Percentiles rank a stretch among this genome's conserved stretches.
These are phyloP conservation scores for Kentomonas sorsogonicus DNA, from an alignment of 208 protist genomes.

Conservation along the genomic window DNA sequence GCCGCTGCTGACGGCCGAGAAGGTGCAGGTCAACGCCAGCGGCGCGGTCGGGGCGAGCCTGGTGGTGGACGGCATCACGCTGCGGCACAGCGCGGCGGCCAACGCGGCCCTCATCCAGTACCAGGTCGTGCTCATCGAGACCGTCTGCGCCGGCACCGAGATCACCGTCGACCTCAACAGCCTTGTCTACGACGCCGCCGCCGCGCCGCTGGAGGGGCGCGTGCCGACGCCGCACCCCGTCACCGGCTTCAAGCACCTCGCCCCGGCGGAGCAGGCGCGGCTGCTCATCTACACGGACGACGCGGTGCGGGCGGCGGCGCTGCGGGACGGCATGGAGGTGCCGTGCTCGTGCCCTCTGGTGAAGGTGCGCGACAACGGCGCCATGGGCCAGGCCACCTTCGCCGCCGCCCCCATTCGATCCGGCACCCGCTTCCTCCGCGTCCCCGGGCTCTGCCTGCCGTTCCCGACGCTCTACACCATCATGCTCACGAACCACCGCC, in stretches of 20 bases:
- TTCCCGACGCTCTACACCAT: constrained; percentile 71
- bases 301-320: constrained; percentile 38
- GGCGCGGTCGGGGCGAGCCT: constrained; percentile 11
- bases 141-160: constrained; percentile 48
- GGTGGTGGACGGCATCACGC: constrained; percentile 45
- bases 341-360: constrained; percentile 41
- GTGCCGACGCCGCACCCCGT: too few species aligned
- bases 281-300: constrained; percentile 44
- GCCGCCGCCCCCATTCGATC: constrained; percentile 37
- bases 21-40: constrained; percentile 22
- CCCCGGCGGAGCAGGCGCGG: constrained; percentile 19
- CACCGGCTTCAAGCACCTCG: constrained; percentile 42
- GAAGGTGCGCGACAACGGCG: constrained; percentile 39
- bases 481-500: constrained; percentile 45
- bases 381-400: constrained; percentile 59
- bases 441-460: constrained; percentile 57
- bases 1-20: constrained; percentile 31
- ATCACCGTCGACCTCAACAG: constrained; percentile 71
- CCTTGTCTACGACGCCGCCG: constrained; percentile 32
- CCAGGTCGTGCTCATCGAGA: constrained; percentile 43
- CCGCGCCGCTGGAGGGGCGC: too few species aligned
- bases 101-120: constrained; percentile 55
- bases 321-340: constrained; percentile 39
- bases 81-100: constrained; percentile 67
- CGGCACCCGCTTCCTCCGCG: constrained; percentile 49